phyloP scores from a whole-genome alignment of 2,329 filamentous ascomycete species.

The Triangularia setosa region DNA sequence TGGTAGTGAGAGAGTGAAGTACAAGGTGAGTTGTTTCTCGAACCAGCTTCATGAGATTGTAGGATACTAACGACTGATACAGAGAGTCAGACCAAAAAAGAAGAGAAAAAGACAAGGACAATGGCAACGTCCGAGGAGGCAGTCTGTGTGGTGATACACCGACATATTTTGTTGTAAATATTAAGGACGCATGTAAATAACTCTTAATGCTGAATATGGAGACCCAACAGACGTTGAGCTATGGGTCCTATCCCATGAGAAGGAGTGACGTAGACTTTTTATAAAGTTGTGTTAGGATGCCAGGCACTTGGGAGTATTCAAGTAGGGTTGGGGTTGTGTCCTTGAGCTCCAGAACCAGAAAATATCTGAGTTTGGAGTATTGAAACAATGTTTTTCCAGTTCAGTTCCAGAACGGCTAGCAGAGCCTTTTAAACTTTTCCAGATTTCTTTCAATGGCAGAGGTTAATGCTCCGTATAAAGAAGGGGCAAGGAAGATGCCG shows the following conservation, averaged over 20 bases:
- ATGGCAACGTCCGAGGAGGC: conserved; percentile 16
- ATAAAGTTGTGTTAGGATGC: not conserved
- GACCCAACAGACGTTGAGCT: not conserved
- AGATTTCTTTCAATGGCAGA: not conserved
- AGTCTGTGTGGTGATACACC: conserved; percentile 21
- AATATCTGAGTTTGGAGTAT: not conserved
- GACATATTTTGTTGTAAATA: not conserved
- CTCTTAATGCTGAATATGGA: not conserved
- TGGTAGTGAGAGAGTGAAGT: conserved; percentile 31
- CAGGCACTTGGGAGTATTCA: not conserved
- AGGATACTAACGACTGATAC: not conserved
- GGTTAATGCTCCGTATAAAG: not conserved
- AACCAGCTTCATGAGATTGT: not conserved
- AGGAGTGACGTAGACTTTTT: not conserved
- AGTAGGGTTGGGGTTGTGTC: not conserved
- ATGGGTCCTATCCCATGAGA: not conserved
- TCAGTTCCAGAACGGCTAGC: not conserved
- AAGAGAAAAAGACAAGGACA: conserved; percentile 17
- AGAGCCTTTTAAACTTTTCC: not conserved
- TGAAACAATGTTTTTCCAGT: not conserved
- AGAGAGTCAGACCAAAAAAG: conserved; percentile 27
- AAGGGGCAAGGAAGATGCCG: conserved; percentile 7
- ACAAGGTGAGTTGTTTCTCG: conserved; percentile 24
- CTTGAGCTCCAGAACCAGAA: not conserved
- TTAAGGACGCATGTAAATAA: not conserved